Percentiles rank a stretch among this genome's conserved stretches.
phyloP scores from a whole-genome alignment of 345 rosid species.

The Combretum micranthum region DNA sequence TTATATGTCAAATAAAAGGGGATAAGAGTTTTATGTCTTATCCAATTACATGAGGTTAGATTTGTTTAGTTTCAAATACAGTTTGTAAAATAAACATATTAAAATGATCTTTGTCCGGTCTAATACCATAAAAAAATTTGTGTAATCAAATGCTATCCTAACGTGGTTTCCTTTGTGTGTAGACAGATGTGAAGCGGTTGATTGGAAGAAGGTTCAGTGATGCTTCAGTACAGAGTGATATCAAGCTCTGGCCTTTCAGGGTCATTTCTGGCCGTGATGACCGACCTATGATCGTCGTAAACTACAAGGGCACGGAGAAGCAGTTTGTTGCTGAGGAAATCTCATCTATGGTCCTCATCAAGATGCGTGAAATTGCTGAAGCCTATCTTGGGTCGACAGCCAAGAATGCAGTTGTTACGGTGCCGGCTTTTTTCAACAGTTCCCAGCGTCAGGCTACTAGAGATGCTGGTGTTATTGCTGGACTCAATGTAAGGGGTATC shows the following conservation, averaged over 20 bases:
- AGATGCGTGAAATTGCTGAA: conserved; percentile 25
- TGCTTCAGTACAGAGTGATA: conserved; percentile 27
- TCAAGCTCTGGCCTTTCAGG: conserved; percentile 30
- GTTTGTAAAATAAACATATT: too few species aligned
- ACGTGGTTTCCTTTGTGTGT: too few species aligned
- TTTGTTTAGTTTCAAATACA: too few species aligned
- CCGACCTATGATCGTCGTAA: conserved; percentile 24
- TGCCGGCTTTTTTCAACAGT: conserved; percentile 26
- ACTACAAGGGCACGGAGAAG: conserved; percentile 28
- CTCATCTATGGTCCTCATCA: conserved; percentile 23
- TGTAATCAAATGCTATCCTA: too few species aligned
- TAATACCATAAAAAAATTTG: too few species aligned
- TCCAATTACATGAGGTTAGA: too few species aligned
- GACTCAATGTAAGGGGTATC: conserved; percentile 19
- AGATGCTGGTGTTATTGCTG: conserved; percentile 26
- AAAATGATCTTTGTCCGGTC: too few species aligned
- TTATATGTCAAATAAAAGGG: too few species aligned
- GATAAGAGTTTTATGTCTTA: too few species aligned
- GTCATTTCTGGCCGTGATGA: conserved; percentile 19
- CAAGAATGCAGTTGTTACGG: conserved; percentile 20
- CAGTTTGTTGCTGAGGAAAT: conserved; percentile 23
- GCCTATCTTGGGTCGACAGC: conserved; percentile 16
- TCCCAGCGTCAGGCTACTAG: conserved; percentile 22
- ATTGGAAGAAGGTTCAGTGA: conserved; percentile 31
- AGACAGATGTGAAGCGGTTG: conserved; percentile 26